A percentile compares a stretch with the other conserved stretches of the same genome.
These are phyloP conservation scores for Euphorbia pulcherrima DNA, from an alignment of 345 rosid genomes.

Conservation along the genomic window DNA sequence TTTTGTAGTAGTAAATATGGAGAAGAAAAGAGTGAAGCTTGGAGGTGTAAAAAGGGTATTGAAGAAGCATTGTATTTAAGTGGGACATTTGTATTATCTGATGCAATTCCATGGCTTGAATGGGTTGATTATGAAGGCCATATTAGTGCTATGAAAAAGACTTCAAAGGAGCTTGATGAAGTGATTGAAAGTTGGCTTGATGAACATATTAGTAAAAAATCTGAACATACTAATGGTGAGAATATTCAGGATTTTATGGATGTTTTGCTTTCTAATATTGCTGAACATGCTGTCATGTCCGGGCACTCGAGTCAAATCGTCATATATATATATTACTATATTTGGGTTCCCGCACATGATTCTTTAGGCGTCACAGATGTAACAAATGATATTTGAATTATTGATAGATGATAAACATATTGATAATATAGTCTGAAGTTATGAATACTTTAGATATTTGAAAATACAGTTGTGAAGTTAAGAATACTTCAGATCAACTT, in stretches of 20 bases:
- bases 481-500: too few species aligned
- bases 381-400: too few species aligned
- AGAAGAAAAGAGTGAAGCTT: conserved; percentile 35
- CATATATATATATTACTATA: too few species aligned
- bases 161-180: conserved; percentile 42
- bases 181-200: conserved; percentile 48
- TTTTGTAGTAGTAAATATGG: conserved; percentile 17
- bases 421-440: too few species aligned
- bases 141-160: conserved; percentile 44
- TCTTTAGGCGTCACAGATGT: too few species aligned
- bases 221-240: conserved; percentile 11
- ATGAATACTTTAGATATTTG: too few species aligned
- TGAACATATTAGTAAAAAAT: conserved; percentile 35
- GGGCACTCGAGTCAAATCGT: conserved; percentile 44
- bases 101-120: conserved; percentile 52
- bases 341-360: too few species aligned
- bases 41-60: conserved; percentile 41
- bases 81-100: conserved; percentile 40
- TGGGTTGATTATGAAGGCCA: conserved; percentile 49
- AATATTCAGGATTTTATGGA: conserved; percentile 49
- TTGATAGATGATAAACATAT: too few species aligned
- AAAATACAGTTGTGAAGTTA: too few species aligned
- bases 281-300: conserved; percentile 33
- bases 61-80: conserved; percentile 36
- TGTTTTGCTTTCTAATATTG: conserved; percentile 38